phyloP scores from a whole-genome alignment of 768 basidiomycete genomes.

The Russula abietina region DNA sequence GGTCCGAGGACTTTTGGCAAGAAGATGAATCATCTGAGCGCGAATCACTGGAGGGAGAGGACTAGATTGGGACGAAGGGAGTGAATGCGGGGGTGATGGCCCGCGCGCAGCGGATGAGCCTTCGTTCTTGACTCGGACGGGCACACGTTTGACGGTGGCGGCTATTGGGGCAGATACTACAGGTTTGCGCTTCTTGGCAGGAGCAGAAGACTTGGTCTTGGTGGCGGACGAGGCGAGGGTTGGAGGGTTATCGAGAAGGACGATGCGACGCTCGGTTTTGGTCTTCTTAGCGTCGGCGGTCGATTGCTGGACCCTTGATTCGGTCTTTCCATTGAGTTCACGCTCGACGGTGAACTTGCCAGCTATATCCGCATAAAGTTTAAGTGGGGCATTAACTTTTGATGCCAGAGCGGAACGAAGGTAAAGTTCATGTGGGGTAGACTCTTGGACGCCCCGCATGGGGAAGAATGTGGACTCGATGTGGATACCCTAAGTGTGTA shows the following conservation, averaged over 20 bases:
- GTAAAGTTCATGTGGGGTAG: constrained; percentile 63
- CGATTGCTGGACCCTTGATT: constrained; percentile 37
- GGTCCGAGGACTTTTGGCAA: constrained; percentile 47
- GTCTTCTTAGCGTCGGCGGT: constrained; percentile 37
- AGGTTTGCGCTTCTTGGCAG: constrained; percentile 24
- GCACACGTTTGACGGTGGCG: constrained; percentile 17
- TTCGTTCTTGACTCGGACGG: constrained; percentile 24
- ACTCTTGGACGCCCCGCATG: constrained; percentile 49
- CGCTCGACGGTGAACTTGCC: constrained; percentile 66
- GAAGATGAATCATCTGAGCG: constrained; percentile 46
- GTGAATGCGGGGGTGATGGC: constrained; percentile 29
- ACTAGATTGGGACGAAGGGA: constrained; percentile 14
- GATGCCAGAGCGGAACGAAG: constrained; percentile 53
- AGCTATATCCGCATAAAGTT: constrained; percentile 66
- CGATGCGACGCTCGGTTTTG: constrained; percentile 44
- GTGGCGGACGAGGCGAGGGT: constrained; percentile 25
- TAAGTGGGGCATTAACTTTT: constrained; percentile 59
- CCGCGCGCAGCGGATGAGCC: constrained; percentile 30
- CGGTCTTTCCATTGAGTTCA: constrained; percentile 44
- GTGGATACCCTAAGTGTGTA: constrained; percentile 38
- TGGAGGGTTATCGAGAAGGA: constrained; percentile 37
- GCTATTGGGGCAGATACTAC: constrained; percentile 8
- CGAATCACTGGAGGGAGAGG: constrained; percentile 27
- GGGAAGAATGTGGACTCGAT: constrained; percentile 63
- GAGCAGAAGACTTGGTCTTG: constrained; percentile 33